These are phyloP conservation scores for Terana coerulea DNA, from an alignment of 768 basidiomycete species.

Conservation along the genomic window DNA sequence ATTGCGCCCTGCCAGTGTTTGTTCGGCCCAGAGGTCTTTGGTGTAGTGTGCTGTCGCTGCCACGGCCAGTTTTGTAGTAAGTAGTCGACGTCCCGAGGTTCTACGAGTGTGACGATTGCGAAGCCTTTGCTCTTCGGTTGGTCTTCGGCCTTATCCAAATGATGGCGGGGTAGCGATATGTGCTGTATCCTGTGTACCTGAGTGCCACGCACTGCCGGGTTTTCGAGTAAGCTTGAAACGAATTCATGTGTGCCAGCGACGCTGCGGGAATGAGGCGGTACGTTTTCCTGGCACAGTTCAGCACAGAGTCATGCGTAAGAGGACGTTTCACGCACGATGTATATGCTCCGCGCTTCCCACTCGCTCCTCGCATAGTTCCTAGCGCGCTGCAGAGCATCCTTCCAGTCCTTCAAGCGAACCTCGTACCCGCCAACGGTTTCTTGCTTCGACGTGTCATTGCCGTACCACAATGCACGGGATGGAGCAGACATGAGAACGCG, in stretches of 20 bases:
- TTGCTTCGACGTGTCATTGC: constrained; percentile 13
- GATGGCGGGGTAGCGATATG: constrained; percentile 58
- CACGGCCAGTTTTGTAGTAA: constrained; percentile 62
- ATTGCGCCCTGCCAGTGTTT: constrained; percentile 41
- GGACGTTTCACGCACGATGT: constrained; percentile 48
- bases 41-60: constrained; percentile 28
- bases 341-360: constrained; percentile 65
- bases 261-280: constrained; percentile 52
- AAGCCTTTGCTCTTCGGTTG: constrained; percentile 69
- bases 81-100: constrained; percentile 33
- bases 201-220: constrained; percentile 1
- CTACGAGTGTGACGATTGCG: constrained; percentile 59
- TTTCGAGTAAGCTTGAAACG: constrained; percentile 34
- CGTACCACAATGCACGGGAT: constrained; percentile 36
- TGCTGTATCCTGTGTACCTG: constrained; percentile 39
- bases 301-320: background rate
- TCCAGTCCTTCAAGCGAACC: constrained; percentile 53
- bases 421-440: constrained; percentile 56
- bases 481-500: constrained; percentile 53
- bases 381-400: constrained; percentile 18
- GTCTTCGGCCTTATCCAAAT: constrained; percentile 53
- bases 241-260: constrained; percentile 49
- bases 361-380: constrained; percentile 34
- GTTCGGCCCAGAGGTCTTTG: background rate
- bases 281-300: constrained; percentile 53